Percentiles rank a stretch among this genome's conserved stretches.
These are phyloP conservation scores for Eugenia klotzschiana DNA, from an alignment of 441 rosid genomes.

Conservation along the genomic window DNA sequence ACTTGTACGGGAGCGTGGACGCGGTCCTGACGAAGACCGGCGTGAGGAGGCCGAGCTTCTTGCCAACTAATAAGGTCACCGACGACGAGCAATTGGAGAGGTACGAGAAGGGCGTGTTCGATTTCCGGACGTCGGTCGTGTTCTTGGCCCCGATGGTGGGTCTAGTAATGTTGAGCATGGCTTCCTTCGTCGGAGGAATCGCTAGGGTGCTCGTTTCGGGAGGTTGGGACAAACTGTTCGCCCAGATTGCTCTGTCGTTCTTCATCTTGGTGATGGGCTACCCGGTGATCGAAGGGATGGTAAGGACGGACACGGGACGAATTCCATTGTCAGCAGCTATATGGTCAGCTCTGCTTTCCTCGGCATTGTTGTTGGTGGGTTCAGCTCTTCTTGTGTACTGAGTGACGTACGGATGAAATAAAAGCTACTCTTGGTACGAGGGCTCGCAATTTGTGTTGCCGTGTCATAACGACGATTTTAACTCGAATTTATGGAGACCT, in stretches of 20 bases:
- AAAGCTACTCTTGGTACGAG: neutral
- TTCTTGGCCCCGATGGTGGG: constrained; percentile 21
- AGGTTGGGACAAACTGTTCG: constrained; percentile 3
- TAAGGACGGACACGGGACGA: constrained; percentile 25
- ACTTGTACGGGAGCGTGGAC: constrained; percentile 14
- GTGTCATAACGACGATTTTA: neutral
- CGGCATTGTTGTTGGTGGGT: constrained; percentile 5
- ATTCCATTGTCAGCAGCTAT: constrained; percentile 11
- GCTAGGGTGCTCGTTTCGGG: constrained; percentile 1
- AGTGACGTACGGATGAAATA: neutral
- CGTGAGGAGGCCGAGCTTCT: constrained; percentile 16
- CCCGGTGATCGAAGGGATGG: constrained; percentile 27
- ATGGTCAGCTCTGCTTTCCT: neutral
- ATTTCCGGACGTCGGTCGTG: constrained; percentile 17
- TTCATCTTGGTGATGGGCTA: constrained; percentile 16
- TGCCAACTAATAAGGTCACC: constrained; percentile 17
- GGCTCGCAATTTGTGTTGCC: neutral
- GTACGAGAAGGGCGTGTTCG: constrained; percentile 19
- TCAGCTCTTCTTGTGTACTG: neutral
- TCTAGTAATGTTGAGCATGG: constrained; percentile 10
- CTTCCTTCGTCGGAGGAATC: constrained; percentile 10
- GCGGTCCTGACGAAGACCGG: constrained; percentile 12
- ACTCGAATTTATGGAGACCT: neutral
- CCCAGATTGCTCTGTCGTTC: constrained; percentile 15
- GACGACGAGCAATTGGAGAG: constrained; percentile 8